These are phyloP conservation scores for Neotropicomus parvogracilis DNA, from an alignment of 1,284 basidiomycete genomes.

Conservation along the genomic window DNA sequence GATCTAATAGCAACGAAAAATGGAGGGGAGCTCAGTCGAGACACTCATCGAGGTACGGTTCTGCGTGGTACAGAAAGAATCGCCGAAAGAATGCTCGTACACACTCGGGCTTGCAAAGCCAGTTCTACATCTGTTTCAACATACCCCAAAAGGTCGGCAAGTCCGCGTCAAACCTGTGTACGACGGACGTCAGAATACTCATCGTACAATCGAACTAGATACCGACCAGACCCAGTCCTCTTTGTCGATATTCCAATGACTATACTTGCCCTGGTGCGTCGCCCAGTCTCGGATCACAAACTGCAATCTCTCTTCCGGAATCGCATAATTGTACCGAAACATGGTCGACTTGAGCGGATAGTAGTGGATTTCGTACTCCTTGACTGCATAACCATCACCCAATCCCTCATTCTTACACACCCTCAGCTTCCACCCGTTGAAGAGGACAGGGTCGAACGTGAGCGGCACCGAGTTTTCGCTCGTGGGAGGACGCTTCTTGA, in stretches of 20 bases:
- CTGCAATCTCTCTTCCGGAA: slow-evolving; percentile 10
- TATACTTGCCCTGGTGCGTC: slow-evolving; percentile 9
- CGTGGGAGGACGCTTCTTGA: slow-evolving; percentile 18
- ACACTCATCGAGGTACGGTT: no score
- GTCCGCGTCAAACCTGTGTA: slow-evolving; percentile 28
- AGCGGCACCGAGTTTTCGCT: slow-evolving; percentile 19
- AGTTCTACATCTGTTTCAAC: background rate
- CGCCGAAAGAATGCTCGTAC: no score
- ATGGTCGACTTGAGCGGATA: slow-evolving; percentile 14
- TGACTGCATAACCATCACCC: no score
- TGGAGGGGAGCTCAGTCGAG: no score
- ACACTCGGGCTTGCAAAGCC: no score
- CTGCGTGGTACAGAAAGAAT: no score
- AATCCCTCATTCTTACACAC: no score
- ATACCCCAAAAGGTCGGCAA: slow-evolving; percentile 18
- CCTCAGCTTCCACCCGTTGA: slow-evolving; percentile 26
- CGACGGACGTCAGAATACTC: background rate
- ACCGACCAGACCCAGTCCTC: slow-evolving; percentile 25
- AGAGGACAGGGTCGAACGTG: background rate
- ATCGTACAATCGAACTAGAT: background rate
- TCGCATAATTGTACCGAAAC: slow-evolving; percentile 28
- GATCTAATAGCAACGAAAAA: no score
- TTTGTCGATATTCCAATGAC: slow-evolving; percentile 1
- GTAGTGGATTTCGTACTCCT: background rate
- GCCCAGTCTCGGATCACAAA: slow-evolving; percentile 11